Conservation (phyloP, 805 yeast genomes). For the Teunomyces gatunensis region DNA sequence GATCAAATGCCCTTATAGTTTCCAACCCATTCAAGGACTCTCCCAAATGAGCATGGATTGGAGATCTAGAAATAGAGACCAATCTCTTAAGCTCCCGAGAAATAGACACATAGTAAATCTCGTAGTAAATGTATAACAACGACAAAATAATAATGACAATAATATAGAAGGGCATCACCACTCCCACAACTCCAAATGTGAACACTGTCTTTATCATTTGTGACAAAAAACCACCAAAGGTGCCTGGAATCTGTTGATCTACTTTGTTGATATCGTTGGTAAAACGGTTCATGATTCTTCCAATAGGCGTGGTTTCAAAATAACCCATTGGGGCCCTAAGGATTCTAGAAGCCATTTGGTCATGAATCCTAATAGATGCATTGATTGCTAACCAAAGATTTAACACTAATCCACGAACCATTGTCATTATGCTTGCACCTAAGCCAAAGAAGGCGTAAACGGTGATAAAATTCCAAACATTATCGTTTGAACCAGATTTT, state of each 20-base stretch:
- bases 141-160: constrained; percentile 17
- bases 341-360: constrained; percentile 23
- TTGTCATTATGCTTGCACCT: constrained; percentile 12
- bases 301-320: constrained; percentile 30
- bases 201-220: constrained; percentile 16
- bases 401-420: constrained; percentile 18
- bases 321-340: constrained; percentile 29
- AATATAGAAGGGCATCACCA: constrained; percentile 24
- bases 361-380: constrained; percentile 23
- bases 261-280: constrained; percentile 24
- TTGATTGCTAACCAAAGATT: constrained; percentile 21
- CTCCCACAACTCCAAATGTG: constrained; percentile 21
- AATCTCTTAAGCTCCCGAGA: constrained; percentile 28
- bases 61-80: constrained; percentile 23
- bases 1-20: constrained; percentile 25
- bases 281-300: constrained; percentile 28
- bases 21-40: constrained; percentile 29
- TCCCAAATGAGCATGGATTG: constrained; percentile 27
- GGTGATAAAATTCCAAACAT: constrained; percentile 16
- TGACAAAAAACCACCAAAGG: constrained; percentile 16
- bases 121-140: constrained; percentile 21
- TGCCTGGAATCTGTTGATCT: constrained; percentile 22
- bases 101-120: constrained; percentile 23
- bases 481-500: constrained; percentile 13
- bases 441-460: constrained; percentile 17